These are phyloP conservation scores for Gossypium mustelinum DNA, from an alignment of 345 rosid species.

Conservation along the genomic window DNA sequence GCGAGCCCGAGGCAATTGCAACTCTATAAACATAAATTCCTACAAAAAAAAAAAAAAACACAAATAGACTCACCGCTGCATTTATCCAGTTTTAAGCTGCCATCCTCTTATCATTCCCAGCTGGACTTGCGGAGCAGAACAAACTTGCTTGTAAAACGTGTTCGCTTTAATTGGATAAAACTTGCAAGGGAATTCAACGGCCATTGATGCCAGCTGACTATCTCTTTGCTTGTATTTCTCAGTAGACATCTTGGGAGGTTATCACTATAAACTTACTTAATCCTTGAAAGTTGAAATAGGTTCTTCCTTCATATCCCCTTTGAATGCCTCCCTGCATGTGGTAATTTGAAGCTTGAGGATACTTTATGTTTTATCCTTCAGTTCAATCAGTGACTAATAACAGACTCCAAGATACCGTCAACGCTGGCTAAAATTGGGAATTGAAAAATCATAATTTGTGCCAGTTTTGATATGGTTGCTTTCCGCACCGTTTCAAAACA, in stretches of 20 bases:
- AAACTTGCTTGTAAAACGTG: background rate
- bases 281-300: background rate
- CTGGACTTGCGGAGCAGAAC: background rate
- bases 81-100: background rate
- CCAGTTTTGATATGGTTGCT: conserved; percentile 85
- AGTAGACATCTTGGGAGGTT: background rate
- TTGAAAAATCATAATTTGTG: conserved; percentile 50
- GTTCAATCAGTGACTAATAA: conserved; percentile 9
- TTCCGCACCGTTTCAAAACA: conserved; percentile 76
- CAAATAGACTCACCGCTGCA: background rate
- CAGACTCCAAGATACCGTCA: conserved; percentile 15
- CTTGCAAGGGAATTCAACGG: conserved; percentile 5
- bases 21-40: conserved; percentile 3
- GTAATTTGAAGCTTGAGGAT: background rate
- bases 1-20: background rate
- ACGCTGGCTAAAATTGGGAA: background rate
- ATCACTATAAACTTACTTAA: background rate
- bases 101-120: background rate
- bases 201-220: too few species aligned
- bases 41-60: background rate
- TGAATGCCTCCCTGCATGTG: background rate
- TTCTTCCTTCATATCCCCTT: background rate
- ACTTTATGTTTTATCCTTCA: background rate
- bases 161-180: background rate
- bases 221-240: background rate